A percentile compares a stretch with the other conserved stretches of the same genome.
Evolutionary conservation across 1,139 yeast species (phyloP).

Genomic region (Pichia cactophila): DNA sequence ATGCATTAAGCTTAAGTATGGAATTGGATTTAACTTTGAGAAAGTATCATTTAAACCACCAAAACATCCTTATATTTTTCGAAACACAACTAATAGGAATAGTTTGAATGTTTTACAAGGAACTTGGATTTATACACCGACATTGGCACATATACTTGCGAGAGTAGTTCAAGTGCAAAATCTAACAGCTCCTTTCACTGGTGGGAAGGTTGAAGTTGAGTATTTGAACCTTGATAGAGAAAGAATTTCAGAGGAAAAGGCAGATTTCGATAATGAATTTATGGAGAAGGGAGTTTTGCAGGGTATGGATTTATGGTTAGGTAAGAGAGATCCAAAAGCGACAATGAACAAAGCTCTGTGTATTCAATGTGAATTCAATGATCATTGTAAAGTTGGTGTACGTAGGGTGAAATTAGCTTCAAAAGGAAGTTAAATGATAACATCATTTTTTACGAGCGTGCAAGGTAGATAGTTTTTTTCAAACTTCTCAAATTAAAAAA

Average conservation of each 20-base stretch:
- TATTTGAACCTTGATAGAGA: conserved; percentile 37
- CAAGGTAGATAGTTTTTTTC: not conserved
- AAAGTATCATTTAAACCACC: conserved; percentile 8
- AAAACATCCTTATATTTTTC: not conserved
- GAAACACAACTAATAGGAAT: conserved; percentile 10
- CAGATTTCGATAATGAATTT: conserved; percentile 25
- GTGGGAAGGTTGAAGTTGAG: conserved; percentile 40
- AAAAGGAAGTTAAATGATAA: not conserved
- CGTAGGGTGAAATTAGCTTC: not conserved
- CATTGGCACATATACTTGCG: conserved; percentile 49
- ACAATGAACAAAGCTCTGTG: conserved; percentile 34
- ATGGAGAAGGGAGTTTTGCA: conserved; percentile 24
- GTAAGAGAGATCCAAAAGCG: conserved; percentile 39
- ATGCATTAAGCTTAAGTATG: conserved; percentile 39
- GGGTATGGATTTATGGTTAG: conserved; percentile 49
- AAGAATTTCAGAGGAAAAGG: not conserved
- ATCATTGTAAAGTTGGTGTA: conserved; percentile 22
- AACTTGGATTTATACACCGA: conserved; percentile 47
- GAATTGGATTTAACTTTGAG: conserved; percentile 37
- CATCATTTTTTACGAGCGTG: too few relatives aligned
- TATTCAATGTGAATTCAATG: conserved; percentile 43
- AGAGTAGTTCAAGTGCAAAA: conserved; percentile 44
- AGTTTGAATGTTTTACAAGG: conserved; percentile 16
- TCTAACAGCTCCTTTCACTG: conserved; percentile 30
- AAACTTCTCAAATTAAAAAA: not conserved